phyloP scores from a whole-genome alignment of 495 filamentous ascomycete genomes.

The Tuber calosporum region DNA sequence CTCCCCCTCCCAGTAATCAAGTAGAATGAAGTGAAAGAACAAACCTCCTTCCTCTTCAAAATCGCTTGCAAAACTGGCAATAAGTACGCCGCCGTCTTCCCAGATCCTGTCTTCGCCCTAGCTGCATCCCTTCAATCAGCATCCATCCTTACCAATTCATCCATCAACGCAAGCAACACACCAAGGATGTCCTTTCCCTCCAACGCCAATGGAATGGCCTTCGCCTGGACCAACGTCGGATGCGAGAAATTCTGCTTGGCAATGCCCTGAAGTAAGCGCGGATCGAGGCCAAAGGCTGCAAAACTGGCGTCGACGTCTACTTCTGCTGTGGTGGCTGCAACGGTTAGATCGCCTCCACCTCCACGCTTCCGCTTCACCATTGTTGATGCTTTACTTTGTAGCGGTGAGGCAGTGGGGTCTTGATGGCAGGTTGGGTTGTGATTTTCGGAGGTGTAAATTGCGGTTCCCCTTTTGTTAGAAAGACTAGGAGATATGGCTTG shows the following conservation, averaged over 20 bases:
- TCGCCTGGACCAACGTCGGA: slow-evolving; percentile 77
- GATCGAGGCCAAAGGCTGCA: slow-evolving; percentile 62
- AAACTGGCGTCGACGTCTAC: slow-evolving; percentile 44
- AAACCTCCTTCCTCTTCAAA: slow-evolving; percentile 64
- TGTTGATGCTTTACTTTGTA: background rate
- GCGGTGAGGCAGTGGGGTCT: background rate
- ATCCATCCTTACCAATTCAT: background rate
- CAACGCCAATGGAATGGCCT: slow-evolving; percentile 82
- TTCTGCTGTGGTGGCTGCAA: background rate
- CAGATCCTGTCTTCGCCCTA: slow-evolving; percentile 84
- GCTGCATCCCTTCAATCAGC: slow-evolving; percentile 44
- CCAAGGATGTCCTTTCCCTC: slow-evolving; percentile 84
- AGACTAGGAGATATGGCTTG: background rate
- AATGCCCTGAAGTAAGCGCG: slow-evolving; percentile 76
- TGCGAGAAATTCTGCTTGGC: slow-evolving; percentile 73
- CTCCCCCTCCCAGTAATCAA: background rate
- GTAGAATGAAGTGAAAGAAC: slow-evolving; percentile 29
- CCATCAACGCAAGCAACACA: slow-evolving; percentile 32
- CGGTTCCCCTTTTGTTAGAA: background rate
- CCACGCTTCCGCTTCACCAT: background rate
- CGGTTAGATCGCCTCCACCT: background rate
- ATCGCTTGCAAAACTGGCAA: slow-evolving; percentile 77
- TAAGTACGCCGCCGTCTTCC: slow-evolving; percentile 97
- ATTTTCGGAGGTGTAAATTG: background rate
- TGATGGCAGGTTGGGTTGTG: background rate